A percentile compares a stretch with the other conserved stretches of the same genome.
These are phyloP conservation scores for Sporisorium reilianum DNA, from an alignment of 1,284 basidiomycete genomes.

Conservation along the genomic window DNA sequence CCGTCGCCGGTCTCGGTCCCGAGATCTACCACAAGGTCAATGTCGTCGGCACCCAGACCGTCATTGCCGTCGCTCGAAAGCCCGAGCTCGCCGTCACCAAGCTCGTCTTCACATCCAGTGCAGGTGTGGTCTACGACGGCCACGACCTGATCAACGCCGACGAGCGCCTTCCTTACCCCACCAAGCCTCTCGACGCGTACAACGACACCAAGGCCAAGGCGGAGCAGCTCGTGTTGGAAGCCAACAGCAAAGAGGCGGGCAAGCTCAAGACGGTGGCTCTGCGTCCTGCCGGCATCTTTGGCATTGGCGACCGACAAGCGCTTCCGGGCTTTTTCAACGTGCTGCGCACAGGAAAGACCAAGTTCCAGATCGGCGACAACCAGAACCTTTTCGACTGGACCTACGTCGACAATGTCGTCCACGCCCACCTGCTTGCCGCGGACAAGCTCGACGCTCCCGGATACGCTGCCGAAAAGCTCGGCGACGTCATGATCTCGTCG, in stretches of 20 bases:
- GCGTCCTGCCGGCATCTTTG: conserved; percentile 96
- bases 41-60: conserved; percentile 87
- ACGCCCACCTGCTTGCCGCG: conserved; percentile 92
- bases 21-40: conserved; percentile 93
- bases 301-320: conserved; percentile 91
- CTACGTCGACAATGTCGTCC: conserved; percentile 94
- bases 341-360: conserved; percentile 82
- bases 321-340: conserved; percentile 84
- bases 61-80: conserved; percentile 81
- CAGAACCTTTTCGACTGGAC: conserved; percentile 97
- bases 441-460: conserved; percentile 76
- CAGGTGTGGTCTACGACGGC: conserved; percentile 91
- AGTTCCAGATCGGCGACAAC: conserved; percentile 94
- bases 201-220: conserved; percentile 96
- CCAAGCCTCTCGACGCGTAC: conserved; percentile 86
- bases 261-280: conserved; percentile 85
- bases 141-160: conserved; percentile 85
- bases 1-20: conserved; percentile 76
- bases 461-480: conserved; percentile 69
- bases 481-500: conserved; percentile 43
- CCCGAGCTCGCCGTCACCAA: conserved; percentile 76
- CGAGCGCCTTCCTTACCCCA: conserved; percentile 84
- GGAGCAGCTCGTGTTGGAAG: conserved; percentile 83
- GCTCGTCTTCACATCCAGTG: conserved; percentile 94
- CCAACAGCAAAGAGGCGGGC: conserved; percentile 81